phyloP scores from a whole-genome alignment of 768 basidiomycete species.

The Auriscalpium orientale region DNA sequence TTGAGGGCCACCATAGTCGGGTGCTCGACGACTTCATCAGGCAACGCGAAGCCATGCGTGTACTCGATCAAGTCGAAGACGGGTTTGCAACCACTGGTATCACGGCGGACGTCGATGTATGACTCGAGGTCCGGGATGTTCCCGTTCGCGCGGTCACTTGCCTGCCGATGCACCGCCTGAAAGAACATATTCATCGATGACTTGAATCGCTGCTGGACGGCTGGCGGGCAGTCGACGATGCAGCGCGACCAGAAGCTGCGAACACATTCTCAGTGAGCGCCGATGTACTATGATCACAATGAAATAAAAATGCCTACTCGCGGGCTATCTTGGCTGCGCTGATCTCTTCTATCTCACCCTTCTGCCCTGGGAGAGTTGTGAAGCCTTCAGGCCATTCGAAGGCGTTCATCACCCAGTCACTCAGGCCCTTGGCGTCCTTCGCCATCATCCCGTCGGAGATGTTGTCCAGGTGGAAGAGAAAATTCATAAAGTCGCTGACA shows the following conservation, averaged over 20 bases:
- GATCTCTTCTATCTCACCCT: slow-evolving; percentile 22
- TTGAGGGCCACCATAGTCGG: slow-evolving; percentile 58
- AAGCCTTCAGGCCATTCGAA: slow-evolving; percentile 61
- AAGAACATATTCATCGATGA: slow-evolving; percentile 78
- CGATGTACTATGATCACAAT: neutral
- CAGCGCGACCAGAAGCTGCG: slow-evolving; percentile 65
- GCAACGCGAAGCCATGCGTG: slow-evolving; percentile 68
- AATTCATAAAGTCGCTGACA: slow-evolving; percentile 72
- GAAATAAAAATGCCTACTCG: slow-evolving; percentile 43
- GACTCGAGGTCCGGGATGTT: slow-evolving; percentile 72
- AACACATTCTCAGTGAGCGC: slow-evolving; percentile 12
- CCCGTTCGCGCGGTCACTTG: slow-evolving; percentile 51
- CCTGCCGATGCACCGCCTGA: slow-evolving; percentile 70
- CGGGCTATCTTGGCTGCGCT: slow-evolving; percentile 65
- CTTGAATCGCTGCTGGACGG: slow-evolving; percentile 66
- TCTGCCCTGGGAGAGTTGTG: slow-evolving; percentile 23
- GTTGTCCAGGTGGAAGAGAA: slow-evolving; percentile 74
- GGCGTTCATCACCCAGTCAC: slow-evolving; percentile 62
- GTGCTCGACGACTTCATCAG: slow-evolving; percentile 77
- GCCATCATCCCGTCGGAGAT: slow-evolving; percentile 76
- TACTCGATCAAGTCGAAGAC: slow-evolving; percentile 81
- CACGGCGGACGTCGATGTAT: slow-evolving; percentile 70
- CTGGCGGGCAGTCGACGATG: slow-evolving; percentile 50
- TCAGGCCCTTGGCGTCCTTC: slow-evolving; percentile 45
- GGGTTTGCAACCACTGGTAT: slow-evolving; percentile 78